Evolutionary conservation across 176 grass and related monocot genomes (phyloP), one percentile per base, ranked within the genome.

Genomic region (Juncus effusus): DNA sequence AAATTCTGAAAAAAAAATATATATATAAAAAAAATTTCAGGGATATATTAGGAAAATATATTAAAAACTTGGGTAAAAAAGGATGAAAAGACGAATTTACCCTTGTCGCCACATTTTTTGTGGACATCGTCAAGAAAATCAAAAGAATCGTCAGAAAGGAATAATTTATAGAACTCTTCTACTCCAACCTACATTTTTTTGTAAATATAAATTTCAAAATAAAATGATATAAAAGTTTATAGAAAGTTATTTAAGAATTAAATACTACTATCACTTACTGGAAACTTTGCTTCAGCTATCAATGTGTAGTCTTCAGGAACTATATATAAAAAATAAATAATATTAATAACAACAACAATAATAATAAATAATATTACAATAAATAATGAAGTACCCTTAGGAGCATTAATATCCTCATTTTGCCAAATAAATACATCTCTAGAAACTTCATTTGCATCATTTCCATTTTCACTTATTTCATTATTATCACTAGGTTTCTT

Each of bases 91-190:
- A 42, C 60, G 19, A 55, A 66, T 61, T 73, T 76, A 94, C 95
- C 95, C 80, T 90, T 99, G 72, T 90, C 95, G 51, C 83, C 78
- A 5, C 89, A 99, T 54, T 73, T 90, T 80, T 84, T 87, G 61
- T 94, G 95, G 61, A 71, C 86, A 90, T 90, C 86, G 67, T 94
- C 83, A 55, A 83, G 13, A 90, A 90, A 99, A 64, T 59, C 74
- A 83, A 72, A 54, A 82, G 89, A 55, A 63, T 59, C 47, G 78
- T 99, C 86, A 79, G 89, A 94, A 60, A 99, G 19, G 70, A 99
- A 83, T 3, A 79, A 55, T 76, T 68, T 78, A 63, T 85, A 99
- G 13, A 99, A 42, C 72, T 82, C 78, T 71, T 99, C 85, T 62
- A 83, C 76, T 70, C 78, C 73, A 40, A 89, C 72, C 95, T 99